Base-by-base conservation (phyloP, 495 filamentous ascomycete genomes). In the Tricharina praecox region DNA sequence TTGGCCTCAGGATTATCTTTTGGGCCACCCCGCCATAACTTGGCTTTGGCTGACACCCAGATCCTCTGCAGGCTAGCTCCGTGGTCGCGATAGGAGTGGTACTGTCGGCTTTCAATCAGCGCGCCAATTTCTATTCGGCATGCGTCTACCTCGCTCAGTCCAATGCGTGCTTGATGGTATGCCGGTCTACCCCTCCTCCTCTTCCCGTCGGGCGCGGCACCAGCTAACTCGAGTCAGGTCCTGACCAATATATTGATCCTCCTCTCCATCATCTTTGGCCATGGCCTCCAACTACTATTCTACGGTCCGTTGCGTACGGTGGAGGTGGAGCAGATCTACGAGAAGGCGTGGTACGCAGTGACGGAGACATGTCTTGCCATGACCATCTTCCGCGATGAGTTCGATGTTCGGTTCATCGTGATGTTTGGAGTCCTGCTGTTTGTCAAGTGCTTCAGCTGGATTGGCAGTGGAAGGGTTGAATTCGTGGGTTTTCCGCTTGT, bases 401-500 rank as follows among this genome's bases (percentile, higher is more conserved):
- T 96, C 25, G 92, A 93, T 37, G 80, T 76, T 23, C 92, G 84
- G 76, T 94, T 96, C 57, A 64, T 96, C 42, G 74, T 90, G 53
- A 96, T 96, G 88, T 95, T 96, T 58, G 81, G 90, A 13, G 76
- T 76, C 28, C 71, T 96, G n/a, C 70, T 96, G 37, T 82, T 81
- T 23, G 85, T 85, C 35, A 95, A 94, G 64, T 85, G 96, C 35
- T 96, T 92, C 84, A 83, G 83, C 23, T 97, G 92, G 92, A 92
- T 97, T 53, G 84, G 84, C 23, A 87, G 93, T 62, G 88, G 85
- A 4, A 78, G 92, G 30, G 85, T 97, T 42, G 90, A 97, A 62
- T 73, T 86, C 40, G 67, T 95, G n/a, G 21, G 48, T 53, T 28
- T 15, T 36, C 47, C 10, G 3, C 10, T 18, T 34, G 10, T 33